A percentile compares a stretch with the other conserved stretches of the same genome.
These are phyloP conservation scores for Scenedesmus sp. DNA, from an alignment of 163 green algal species.

Conservation along the genomic window DNA sequence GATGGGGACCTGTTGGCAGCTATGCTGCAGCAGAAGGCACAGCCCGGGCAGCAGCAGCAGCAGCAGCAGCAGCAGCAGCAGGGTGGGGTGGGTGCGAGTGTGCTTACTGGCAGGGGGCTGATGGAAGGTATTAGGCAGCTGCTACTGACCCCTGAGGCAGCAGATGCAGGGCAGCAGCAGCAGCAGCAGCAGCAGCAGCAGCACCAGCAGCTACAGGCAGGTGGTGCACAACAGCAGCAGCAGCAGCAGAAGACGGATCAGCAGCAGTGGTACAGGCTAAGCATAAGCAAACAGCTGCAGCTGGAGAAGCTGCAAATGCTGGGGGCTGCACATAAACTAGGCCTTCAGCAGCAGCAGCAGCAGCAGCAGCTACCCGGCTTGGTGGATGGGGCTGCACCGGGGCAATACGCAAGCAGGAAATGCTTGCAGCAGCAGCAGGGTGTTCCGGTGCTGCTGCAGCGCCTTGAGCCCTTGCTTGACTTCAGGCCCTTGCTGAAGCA, in stretches of 20 bases:
- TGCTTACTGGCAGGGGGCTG: neutral
- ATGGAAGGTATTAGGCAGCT: neutral
- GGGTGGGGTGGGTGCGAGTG: neutral
- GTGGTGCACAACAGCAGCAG: neutral
- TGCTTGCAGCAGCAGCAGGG: neutral
- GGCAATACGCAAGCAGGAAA: neutral
- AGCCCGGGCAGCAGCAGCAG: neutral
- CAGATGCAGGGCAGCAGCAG: neutral
- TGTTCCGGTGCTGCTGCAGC: neutral
- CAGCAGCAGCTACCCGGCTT: neutral
- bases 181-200: constrained; percentile 8
- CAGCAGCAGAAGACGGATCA: neutral
- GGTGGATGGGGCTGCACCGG: neutral
- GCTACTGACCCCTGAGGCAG: neutral
- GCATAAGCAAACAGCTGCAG: neutral
- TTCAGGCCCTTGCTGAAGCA: neutral
- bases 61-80: no score
- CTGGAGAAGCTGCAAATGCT: neutral
- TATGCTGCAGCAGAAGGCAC: neutral
- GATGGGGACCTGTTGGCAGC: neutral
- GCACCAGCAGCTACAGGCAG: neutral
- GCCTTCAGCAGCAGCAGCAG: neutral
- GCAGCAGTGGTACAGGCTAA: constrained; percentile 12
- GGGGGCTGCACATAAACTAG: neutral
- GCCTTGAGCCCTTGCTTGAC: neutral